Conservation (phyloP, 176 grass and related monocot species). For the Puccinellia tenuiflora region DNA sequence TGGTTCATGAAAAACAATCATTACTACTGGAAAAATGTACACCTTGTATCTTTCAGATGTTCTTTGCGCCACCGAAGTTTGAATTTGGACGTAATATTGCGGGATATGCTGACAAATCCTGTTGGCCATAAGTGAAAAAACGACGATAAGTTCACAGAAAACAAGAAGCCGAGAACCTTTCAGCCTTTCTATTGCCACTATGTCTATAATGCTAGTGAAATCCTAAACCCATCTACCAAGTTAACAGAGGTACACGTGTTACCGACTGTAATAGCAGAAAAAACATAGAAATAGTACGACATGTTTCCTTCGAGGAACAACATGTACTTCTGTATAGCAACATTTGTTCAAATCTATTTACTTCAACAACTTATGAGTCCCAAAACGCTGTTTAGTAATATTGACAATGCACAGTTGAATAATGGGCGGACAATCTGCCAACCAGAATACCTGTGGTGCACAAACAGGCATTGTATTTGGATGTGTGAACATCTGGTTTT, state of each 20-base stretch:
- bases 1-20: background rate
- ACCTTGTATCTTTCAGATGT: conserved; percentile 45
- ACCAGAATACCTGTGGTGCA: conserved; percentile 55
- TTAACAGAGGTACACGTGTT: background rate
- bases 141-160: conserved; percentile 13
- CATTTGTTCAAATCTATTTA: background rate
- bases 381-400: background rate
- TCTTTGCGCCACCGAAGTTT: conserved; percentile 62
- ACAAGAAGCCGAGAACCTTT: background rate
- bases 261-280: background rate
- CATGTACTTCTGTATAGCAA: background rate
- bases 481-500: conserved; percentile 64
- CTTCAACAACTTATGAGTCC: background rate
- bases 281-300: background rate
- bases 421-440: background rate
- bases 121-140: conserved; percentile 29
- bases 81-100: conserved; percentile 38
- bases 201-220: background rate
- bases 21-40: background rate
- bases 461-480: conserved; percentile 57
- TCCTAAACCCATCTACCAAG: background rate
- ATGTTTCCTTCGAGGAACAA: background rate
- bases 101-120: conserved; percentile 62
- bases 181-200: background rate
- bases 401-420: background rate